Percentiles rank a stretch among this genome's conserved stretches.
phyloP scores from a whole-genome alignment of 164 flowering plant genomes.

The Vitis rotundifolia region DNA sequence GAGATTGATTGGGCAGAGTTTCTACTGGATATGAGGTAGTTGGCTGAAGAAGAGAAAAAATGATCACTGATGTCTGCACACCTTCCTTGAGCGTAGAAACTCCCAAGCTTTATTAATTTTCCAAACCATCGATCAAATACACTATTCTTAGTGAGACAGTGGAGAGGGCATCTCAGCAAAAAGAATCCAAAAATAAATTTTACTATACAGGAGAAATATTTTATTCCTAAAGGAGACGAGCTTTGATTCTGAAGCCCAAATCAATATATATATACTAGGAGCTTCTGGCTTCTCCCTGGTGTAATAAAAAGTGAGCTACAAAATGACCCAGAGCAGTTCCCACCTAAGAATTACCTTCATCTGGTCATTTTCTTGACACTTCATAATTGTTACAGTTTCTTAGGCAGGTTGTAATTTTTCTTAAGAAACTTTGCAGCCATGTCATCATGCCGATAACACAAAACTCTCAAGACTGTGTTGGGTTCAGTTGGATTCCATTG shows the following conservation, averaged over 20 bases:
- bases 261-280: neutral
- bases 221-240: neutral
- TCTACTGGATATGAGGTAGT: no score
- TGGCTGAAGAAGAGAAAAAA: no score
- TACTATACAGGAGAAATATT: neutral
- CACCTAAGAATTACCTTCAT: neutral
- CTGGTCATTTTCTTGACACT: neutral
- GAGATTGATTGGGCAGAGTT: no score
- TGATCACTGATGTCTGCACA: no score
- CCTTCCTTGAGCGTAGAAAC: no score
- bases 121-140: no score
- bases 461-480: constrained; percentile 68
- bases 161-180: no score
- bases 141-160: no score
- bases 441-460: constrained; percentile 75
- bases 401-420: constrained; percentile 74
- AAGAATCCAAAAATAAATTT: constrained; percentile 2
- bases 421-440: constrained; percentile 73
- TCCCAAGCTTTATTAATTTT: no score
- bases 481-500: constrained; percentile 78
- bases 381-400: constrained; percentile 40
- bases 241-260: neutral
- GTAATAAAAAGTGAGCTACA: neutral
- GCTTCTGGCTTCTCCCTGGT: neutral
- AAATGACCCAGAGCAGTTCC: constrained; percentile 2